Evolutionary conservation across 2,329 filamentous ascomycete genomes (phyloP).

Genomic region (Alternaria rosae): DNA sequence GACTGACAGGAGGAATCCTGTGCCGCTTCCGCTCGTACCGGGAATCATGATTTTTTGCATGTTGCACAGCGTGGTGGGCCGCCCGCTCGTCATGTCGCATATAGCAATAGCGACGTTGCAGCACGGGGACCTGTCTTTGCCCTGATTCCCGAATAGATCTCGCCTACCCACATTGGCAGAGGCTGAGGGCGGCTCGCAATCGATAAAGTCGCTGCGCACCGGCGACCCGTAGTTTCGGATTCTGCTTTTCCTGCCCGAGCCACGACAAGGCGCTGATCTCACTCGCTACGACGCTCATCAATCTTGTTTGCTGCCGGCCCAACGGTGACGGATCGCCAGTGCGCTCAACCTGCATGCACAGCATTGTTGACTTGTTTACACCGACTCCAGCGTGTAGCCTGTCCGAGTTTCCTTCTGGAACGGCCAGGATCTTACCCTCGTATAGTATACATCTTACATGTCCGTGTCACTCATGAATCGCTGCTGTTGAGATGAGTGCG

Average conservation of each 20-base stretch:
- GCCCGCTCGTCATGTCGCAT: conserved; percentile 18
- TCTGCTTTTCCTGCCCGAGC: conserved; percentile 11
- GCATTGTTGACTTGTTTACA: conserved; percentile 9
- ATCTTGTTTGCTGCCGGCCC: conserved; percentile 1
- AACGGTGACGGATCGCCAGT: background rate
- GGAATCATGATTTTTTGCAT: conserved; percentile 4
- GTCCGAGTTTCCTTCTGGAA: background rate
- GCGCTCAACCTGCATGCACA: background rate
- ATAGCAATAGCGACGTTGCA: conserved; percentile 10
- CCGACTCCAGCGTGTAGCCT: background rate
- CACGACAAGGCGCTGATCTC: conserved; percentile 18
- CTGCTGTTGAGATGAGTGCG: conserved; percentile 1
- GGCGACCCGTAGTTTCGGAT: conserved; percentile 18
- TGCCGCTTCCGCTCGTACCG: conserved; percentile 10
- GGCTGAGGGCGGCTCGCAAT: conserved; percentile 27
- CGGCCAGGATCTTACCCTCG: background rate
- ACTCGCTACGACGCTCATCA: conserved; percentile 1
- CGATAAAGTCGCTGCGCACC: conserved; percentile 20
- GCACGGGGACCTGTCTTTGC: conserved; percentile 8
- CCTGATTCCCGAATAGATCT: conserved; percentile 1
- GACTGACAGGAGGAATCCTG: conserved; percentile 1
- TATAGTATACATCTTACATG: conserved; percentile 4
- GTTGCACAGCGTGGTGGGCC: conserved; percentile 23
- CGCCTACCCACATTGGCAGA: conserved; percentile 13
- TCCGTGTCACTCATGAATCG: conserved; percentile 4